Conservation (phyloP, 164 flowering plant genomes). For the Dillenia suffruticosa region DNA sequence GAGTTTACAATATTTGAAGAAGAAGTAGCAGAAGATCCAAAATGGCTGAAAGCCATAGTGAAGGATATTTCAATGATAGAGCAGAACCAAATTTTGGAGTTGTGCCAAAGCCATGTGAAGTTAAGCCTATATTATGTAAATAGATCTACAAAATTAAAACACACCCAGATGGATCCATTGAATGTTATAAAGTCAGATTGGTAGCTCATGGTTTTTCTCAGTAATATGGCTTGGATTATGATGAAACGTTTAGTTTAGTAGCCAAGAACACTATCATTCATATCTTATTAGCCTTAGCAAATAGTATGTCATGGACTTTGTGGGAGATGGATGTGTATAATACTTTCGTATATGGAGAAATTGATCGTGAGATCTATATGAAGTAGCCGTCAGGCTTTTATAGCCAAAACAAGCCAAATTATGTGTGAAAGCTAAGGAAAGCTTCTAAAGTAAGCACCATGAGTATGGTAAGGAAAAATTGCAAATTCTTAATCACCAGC, state of each 20-base stretch:
- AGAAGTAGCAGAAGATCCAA: too few relatives aligned
- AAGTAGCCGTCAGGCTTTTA: not conserved
- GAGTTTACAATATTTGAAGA: too few relatives aligned
- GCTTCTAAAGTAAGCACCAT: slow-evolving; percentile 2
- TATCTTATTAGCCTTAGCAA: not conserved
- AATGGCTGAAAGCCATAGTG: too few relatives aligned
- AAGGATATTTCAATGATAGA: too few relatives aligned
- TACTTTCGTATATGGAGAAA: not conserved
- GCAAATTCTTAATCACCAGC: not conserved
- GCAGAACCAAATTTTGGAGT: too few relatives aligned
- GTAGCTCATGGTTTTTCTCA: not conserved
- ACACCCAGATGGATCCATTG: not conserved
- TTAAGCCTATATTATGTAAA: not conserved
- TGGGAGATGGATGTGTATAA: slow-evolving; percentile 7
- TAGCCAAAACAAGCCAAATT: not conserved
- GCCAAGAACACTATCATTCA: slow-evolving; percentile 1
- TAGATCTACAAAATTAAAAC: not conserved
- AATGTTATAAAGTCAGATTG: not conserved
- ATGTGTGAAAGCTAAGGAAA: not conserved
- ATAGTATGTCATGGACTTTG: slow-evolving; percentile 1
- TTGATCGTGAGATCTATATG: slow-evolving; percentile 1
- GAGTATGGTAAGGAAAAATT: not conserved
- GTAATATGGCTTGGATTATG: not conserved
- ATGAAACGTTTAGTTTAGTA: slow-evolving; percentile 1
- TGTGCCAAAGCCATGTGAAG: not conserved